These are phyloP conservation scores for Kalmanozyma brasiliensis DNA, from an alignment of 1,284 basidiomycete species.

Conservation along the genomic window DNA sequence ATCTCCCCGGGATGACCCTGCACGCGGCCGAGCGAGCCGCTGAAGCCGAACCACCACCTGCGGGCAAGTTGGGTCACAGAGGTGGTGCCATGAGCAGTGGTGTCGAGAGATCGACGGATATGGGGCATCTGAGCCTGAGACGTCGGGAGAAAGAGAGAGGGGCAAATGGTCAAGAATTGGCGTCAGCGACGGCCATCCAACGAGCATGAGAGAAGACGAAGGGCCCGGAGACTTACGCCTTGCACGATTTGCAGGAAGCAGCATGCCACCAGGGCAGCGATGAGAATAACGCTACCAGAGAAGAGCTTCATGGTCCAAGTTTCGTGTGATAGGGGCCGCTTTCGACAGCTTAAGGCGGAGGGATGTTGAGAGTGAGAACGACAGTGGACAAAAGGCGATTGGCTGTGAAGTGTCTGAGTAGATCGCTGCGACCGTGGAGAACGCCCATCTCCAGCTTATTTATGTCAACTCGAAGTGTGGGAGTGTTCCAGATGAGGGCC, in stretches of 20 bases:
- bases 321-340: neutral
- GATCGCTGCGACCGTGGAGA: no score
- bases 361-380: no score
- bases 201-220: no score
- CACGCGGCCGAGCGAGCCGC: constrained; percentile 6
- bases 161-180: neutral
- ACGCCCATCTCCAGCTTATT: no score
- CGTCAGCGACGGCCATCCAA: neutral
- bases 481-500: no score
- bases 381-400: no score
- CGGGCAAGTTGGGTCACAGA: neutral
- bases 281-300: constrained; percentile 5
- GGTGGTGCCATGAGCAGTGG: neutral
- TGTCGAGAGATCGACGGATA: neutral
- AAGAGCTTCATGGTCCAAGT: neutral
- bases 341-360: no score
- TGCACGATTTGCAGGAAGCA: constrained; percentile 11
- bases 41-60: constrained; percentile 6
- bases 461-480: no score
- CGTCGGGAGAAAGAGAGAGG: no score
- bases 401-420: no score
- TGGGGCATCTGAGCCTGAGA: neutral
- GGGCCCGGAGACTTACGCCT: constrained; percentile 18
- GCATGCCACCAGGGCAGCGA: no score
- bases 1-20: neutral